These are phyloP conservation scores for Coprinopsis marcescibilis DNA, from an alignment of 768 basidiomycete species.

Conservation along the genomic window DNA sequence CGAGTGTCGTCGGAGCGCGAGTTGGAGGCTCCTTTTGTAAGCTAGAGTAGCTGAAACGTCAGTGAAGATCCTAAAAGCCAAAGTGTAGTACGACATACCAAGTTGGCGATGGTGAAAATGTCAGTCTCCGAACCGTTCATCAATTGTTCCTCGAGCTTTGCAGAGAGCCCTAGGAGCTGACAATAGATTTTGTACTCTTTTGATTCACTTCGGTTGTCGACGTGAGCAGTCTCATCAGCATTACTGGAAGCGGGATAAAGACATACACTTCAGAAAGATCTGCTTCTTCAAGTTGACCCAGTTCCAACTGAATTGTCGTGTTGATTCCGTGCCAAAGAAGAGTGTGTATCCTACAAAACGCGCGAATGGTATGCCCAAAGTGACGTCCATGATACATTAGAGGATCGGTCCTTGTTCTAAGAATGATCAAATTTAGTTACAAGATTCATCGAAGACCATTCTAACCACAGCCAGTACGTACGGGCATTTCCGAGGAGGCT, in stretches of 20 bases:
- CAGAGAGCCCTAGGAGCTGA: neutral
- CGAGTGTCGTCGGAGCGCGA: conserved; percentile 16
- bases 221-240: no score
- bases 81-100: conserved; percentile 9
- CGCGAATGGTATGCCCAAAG: conserved; percentile 15
- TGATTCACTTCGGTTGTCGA: no score
- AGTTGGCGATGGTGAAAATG: conserved; percentile 12
- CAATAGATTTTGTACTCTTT: no score
- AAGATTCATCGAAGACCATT: no score
- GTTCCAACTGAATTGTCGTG: conserved; percentile 3
- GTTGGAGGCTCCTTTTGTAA: conserved; percentile 18
- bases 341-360: conserved; percentile 12
- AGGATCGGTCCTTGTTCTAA: conserved; percentile 6
- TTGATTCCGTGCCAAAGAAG: conserved; percentile 17
- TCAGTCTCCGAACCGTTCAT: conserved; percentile 13
- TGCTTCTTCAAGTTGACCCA: conserved; percentile 1
- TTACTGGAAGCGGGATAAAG: no score
- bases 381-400: conserved; percentile 20
- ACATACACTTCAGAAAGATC: conserved; percentile 4
- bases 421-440: no score
- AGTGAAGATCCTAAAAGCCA: neutral
- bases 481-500: no score
- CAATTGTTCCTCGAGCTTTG: neutral
- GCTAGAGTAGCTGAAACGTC: conserved; percentile 6
- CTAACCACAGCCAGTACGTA: no score